Evolutionary conservation across 805 yeast species (phyloP).

Genomic region (Wickerhamomyces bisporus): DNA sequence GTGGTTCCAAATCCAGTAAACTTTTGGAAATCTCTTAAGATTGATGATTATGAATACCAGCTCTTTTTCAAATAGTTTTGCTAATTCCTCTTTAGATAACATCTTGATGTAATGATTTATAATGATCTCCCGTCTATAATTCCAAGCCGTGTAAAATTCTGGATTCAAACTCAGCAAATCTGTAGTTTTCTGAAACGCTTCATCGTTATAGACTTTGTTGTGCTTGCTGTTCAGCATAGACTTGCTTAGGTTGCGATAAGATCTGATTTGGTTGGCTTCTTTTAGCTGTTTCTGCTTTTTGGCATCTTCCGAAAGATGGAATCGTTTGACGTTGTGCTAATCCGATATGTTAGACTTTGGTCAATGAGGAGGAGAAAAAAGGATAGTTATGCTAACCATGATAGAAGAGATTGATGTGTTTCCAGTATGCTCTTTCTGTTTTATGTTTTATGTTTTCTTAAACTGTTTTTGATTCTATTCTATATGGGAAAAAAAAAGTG

Average conservation of each 20-base stretch:
- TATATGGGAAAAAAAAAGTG: no score
- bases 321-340: conserved; percentile 71
- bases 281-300: conserved; percentile 41
- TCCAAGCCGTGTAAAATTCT: conserved; percentile 88
- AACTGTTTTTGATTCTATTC: no score
- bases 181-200: conserved; percentile 49
- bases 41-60: conserved; percentile 53
- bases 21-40: conserved; percentile 71
- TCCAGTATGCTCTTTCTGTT: no score
- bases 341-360: neutral
- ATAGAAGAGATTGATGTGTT: no score
- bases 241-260: conserved; percentile 44
- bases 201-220: conserved; percentile 26
- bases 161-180: conserved; percentile 64
- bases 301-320: conserved; percentile 51
- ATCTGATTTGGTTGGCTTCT: conserved; percentile 58
- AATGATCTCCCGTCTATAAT: conserved; percentile 74
- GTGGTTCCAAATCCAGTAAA: conserved; percentile 97
- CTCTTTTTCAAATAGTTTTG: conserved; percentile 45
- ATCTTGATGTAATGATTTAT: conserved; percentile 13
- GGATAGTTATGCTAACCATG: conserved; percentile 6
- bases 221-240: conserved; percentile 35
- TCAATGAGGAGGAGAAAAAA: neutral
- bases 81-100: conserved; percentile 17
- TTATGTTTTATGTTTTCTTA: no score